These are phyloP conservation scores for Leccinum pellstonianum DNA, from an alignment of 768 basidiomycete genomes.

Conservation along the genomic window DNA sequence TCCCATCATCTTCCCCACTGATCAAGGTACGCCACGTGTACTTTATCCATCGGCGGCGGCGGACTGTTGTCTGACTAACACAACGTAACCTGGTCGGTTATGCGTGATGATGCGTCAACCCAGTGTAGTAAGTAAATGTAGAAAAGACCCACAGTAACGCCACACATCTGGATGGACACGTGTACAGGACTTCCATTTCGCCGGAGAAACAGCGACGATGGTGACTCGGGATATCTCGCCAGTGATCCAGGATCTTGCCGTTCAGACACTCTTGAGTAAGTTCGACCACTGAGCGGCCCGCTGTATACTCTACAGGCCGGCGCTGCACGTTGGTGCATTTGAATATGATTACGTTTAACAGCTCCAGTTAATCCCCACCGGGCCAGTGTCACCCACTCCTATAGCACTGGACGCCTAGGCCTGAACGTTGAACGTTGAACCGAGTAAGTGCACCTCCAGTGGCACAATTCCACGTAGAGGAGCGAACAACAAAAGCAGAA, in stretches of 20 bases:
- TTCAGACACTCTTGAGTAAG: too few relatives aligned
- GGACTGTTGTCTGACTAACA: not conserved
- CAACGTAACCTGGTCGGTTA: not conserved
- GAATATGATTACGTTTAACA: not conserved
- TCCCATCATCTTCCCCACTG: not conserved
- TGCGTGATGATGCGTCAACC: too few relatives aligned
- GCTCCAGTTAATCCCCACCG: not conserved
- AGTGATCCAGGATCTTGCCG: too few relatives aligned
- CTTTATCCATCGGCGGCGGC: not conserved
- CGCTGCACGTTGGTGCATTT: too few relatives aligned
- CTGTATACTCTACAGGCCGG: too few relatives aligned
- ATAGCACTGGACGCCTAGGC: not conserved
- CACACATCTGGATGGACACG: not conserved
- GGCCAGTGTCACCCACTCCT: not conserved
- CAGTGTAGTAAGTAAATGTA: too few relatives aligned
- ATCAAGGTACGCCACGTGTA: not conserved
- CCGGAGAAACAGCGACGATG: not conserved
- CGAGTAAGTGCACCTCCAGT: not conserved
- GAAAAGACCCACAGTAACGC: too few relatives aligned
- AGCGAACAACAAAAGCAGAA: not conserved
- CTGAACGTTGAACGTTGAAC: not conserved
- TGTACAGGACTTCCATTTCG: too few relatives aligned
- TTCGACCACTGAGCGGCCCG: too few relatives aligned
- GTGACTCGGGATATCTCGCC: too few relatives aligned
- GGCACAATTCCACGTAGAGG: not conserved